phyloP scores from a whole-genome alignment of 805 yeast genomes.

The Starmerella stellata region DNA sequence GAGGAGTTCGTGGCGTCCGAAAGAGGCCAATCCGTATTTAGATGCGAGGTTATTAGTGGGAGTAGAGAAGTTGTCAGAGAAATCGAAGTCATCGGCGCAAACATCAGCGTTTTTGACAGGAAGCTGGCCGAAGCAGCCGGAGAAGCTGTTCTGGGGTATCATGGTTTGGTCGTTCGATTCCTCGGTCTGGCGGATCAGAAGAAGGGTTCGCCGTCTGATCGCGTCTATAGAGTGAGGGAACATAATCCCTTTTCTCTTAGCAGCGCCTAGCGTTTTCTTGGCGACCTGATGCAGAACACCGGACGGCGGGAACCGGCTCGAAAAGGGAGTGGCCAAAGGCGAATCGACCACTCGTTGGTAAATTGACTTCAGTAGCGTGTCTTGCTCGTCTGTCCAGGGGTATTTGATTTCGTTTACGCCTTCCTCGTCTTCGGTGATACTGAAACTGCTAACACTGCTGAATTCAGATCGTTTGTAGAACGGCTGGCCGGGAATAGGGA shows the following conservation, averaged over 20 bases:
- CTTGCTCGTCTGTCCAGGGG: constrained; percentile 23
- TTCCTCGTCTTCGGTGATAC: constrained; percentile 20
- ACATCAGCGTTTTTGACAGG: neutral
- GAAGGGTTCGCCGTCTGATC: constrained; percentile 20
- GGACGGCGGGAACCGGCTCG: constrained; percentile 45
- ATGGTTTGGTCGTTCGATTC: neutral
- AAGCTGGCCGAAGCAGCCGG: constrained; percentile 1
- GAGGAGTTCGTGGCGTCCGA: neutral
- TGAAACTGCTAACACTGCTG: constrained; percentile 18
- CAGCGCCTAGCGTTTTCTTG: constrained; percentile 32
- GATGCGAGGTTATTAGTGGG: neutral
- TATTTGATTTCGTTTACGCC: constrained; percentile 8
- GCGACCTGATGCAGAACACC: constrained; percentile 47
- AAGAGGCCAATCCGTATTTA: neutral
- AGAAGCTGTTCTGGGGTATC: neutral
- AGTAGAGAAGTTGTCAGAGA: neutral
- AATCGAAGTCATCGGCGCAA: constrained; percentile 9
- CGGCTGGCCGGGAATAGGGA: constrained; percentile 7
- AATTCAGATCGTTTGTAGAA: constrained; percentile 5
- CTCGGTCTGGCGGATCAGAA: constrained; percentile 10
- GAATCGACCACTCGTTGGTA: constrained; percentile 34
- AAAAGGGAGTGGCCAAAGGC: constrained; percentile 54
- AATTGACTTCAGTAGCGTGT: constrained; percentile 29
- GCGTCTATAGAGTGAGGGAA: constrained; percentile 23
- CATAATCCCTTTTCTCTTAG: constrained; percentile 15